Evolutionary conservation across 2,329 filamentous ascomycete genomes (phyloP).

Genomic region (Monilinia aucupariae): DNA sequence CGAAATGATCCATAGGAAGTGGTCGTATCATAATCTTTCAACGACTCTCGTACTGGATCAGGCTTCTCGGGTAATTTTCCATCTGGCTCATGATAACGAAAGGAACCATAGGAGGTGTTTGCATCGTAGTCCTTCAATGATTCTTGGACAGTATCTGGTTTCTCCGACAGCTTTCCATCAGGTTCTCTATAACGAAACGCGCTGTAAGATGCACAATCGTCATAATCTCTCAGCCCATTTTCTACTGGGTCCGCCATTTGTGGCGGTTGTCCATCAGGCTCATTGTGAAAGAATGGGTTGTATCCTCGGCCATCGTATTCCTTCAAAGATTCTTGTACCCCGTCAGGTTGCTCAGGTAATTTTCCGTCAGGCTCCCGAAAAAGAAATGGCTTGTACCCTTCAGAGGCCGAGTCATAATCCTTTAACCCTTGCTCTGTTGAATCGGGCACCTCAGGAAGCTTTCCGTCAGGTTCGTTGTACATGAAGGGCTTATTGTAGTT

Average conservation of each 20-base stretch:
- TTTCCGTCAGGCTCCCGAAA: conserved; percentile 30
- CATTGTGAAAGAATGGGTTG: conserved; percentile 25
- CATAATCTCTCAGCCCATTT: conserved; percentile 33
- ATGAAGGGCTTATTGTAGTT: conserved; percentile 34
- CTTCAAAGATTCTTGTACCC: conserved; percentile 37
- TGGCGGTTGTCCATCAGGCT: conserved; percentile 27
- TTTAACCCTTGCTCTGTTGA: conserved; percentile 36
- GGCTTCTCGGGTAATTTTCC: conserved; percentile 25
- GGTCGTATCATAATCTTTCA: conserved; percentile 23
- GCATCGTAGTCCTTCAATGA: conserved; percentile 30
- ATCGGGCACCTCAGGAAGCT: conserved; percentile 22
- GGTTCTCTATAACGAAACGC: conserved; percentile 29
- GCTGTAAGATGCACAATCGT: conserved; percentile 22
- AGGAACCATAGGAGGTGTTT: conserved; percentile 19
- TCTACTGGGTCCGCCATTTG: conserved; percentile 33
- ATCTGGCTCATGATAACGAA: conserved; percentile 28
- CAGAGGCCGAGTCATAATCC: conserved; percentile 19
- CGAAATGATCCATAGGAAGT: conserved; percentile 25
- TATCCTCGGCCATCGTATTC: conserved; percentile 37
- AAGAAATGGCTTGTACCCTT: conserved; percentile 22
- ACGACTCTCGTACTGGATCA: conserved; percentile 36
- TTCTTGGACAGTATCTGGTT: conserved; percentile 35
- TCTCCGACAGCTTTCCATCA: conserved; percentile 26
- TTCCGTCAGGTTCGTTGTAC: conserved; percentile 39
- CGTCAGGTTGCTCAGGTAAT: conserved; percentile 26